A percentile compares a stretch with the other conserved stretches of the same genome.
Evolutionary conservation across 768 basidiomycete genomes (phyloP).

Genomic region (Pholiota microspora): DNA sequence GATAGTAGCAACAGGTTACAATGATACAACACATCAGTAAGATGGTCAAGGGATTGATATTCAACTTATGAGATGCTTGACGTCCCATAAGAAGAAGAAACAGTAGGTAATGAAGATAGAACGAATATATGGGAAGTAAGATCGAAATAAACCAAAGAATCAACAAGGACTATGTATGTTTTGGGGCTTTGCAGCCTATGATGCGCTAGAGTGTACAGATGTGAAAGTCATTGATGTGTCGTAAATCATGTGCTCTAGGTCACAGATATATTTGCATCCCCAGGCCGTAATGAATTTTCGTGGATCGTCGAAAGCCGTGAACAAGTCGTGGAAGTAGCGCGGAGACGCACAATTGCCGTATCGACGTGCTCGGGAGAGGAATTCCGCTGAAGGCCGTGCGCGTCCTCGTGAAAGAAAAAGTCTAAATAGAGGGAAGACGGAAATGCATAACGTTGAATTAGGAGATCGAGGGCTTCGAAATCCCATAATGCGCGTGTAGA

Average conservation of each 20-base stretch:
- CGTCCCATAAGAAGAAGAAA: not conserved
- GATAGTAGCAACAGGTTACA: not conserved
- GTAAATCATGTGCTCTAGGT: not conserved
- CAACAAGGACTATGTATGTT: not conserved
- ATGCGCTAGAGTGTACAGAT: not conserved
- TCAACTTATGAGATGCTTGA: not conserved
- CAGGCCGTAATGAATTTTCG: not conserved
- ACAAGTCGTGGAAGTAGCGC: not conserved
- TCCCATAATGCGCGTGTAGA: not conserved
- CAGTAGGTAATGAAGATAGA: not conserved
- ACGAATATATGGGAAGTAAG: not conserved
- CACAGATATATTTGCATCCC: no score
- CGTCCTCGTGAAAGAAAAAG: not conserved
- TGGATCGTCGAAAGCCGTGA: not conserved
- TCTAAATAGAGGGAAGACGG: not conserved
- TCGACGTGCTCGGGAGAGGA: not conserved
- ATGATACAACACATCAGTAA: not conserved
- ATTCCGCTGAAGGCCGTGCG: not conserved
- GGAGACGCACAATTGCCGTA: not conserved
- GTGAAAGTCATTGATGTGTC: not conserved
- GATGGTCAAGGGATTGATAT: not conserved
- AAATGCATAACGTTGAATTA: not conserved
- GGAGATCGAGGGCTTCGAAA: not conserved
- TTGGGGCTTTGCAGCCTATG: not conserved
- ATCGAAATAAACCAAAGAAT: no score